Conservation (phyloP, 2,329 filamentous ascomycete genomes). For the Fusarium sp. region DNA sequence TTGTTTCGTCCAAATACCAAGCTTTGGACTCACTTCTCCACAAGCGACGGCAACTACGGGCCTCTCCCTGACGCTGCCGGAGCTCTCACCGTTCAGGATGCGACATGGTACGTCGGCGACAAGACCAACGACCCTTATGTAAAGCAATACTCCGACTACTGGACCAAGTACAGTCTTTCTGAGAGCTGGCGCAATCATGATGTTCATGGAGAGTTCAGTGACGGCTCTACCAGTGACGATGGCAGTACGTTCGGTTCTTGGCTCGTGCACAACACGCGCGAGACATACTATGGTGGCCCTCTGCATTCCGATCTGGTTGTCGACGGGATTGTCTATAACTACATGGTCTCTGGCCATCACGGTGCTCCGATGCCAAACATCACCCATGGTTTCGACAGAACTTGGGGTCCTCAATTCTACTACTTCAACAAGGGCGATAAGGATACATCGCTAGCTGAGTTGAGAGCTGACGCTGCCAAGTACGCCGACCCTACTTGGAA, state of each 20-base stretch:
- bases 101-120: constrained; percentile 69
- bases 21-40: constrained; percentile 70
- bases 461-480: constrained; percentile 30
- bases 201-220: constrained; percentile 62
- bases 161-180: constrained; percentile 72
- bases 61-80: constrained; percentile 55
- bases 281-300: constrained; percentile 70
- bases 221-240: constrained; percentile 55
- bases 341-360: constrained; percentile 69
- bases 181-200: constrained; percentile 67
- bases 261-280: constrained; percentile 71
- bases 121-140: constrained; percentile 65
- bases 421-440: constrained; percentile 62
- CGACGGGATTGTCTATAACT: constrained; percentile 73
- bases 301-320: constrained; percentile 70
- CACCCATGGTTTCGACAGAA: constrained; percentile 70
- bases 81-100: constrained; percentile 67
- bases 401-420: constrained; percentile 71
- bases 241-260: constrained; percentile 67
- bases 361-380: constrained; percentile 71
- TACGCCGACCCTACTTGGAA: constrained; percentile 32
- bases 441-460: background rate
- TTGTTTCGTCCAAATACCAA: constrained; percentile 67
- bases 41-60: constrained; percentile 64
- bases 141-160: constrained; percentile 66